These are phyloP conservation scores for Neonothopanus nambi DNA, from an alignment of 1,284 basidiomycete genomes.

Conservation along the genomic window DNA sequence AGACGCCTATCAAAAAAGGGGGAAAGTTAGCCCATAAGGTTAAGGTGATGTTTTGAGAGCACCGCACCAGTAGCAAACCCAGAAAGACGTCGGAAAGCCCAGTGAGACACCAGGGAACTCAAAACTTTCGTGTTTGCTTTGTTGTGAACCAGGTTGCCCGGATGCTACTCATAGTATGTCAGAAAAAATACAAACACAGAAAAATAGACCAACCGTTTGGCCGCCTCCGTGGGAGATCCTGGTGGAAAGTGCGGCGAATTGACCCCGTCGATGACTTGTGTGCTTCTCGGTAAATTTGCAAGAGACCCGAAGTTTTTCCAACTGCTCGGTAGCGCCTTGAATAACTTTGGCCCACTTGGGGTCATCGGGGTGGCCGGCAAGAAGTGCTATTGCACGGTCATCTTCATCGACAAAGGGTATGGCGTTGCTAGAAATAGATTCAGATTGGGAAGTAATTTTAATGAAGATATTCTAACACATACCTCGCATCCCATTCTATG, in stretches of 20 bases:
- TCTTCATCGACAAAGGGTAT: not conserved
- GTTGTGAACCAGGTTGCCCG: conserved; percentile 1
- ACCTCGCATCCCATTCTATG: not conserved
- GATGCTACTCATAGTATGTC: not conserved
- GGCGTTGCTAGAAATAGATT: not conserved
- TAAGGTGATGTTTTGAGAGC: not conserved
- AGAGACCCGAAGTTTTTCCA: not conserved
- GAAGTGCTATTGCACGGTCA: conserved; percentile 1
- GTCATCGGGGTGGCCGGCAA: not conserved
- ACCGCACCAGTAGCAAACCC: not conserved
- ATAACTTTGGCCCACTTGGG: not conserved
- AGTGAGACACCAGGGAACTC: not conserved
- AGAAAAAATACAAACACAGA: not conserved
- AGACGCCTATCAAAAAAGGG: not conserved
- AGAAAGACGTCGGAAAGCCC: not conserved
- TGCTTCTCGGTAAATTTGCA: not conserved
- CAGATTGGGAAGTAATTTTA: no score
- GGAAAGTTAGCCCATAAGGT: not conserved
- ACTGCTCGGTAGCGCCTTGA: not conserved
- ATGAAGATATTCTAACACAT: not conserved
- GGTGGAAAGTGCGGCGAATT: not conserved
- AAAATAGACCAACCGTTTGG: not conserved
- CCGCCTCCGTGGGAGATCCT: not conserved
- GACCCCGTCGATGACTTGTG: not conserved
- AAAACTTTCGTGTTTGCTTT: not conserved